Percentiles rank a stretch among this genome's conserved stretches.
Evolutionary conservation across 805 yeast species (phyloP).

Genomic region (Ogataea pignaliae): DNA sequence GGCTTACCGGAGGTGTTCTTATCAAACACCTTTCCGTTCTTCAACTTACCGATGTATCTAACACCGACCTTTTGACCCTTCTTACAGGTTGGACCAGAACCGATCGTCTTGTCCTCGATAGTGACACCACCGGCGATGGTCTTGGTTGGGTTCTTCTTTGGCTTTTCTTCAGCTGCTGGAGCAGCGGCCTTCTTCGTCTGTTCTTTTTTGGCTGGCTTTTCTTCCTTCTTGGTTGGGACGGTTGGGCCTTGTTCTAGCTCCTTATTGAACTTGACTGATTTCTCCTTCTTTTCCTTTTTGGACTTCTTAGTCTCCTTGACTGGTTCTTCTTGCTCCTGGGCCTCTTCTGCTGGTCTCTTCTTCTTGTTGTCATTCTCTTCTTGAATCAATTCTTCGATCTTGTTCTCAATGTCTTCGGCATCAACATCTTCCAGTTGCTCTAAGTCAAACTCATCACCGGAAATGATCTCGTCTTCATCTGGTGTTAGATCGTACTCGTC

Average conservation of each 20-base stretch:
- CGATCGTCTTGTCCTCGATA: constrained; percentile 86
- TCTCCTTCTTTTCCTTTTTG: constrained; percentile 42
- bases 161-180: constrained; percentile 22
- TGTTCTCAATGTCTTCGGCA: constrained; percentile 52
- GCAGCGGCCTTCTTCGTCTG: constrained; percentile 9
- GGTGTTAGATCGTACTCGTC: constrained; percentile 69
- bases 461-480: constrained; percentile 64
- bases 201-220: constrained; percentile 23
- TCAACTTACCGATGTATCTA: constrained; percentile 96
- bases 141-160: constrained; percentile 62
- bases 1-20: constrained; percentile 98
- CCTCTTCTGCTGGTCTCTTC: constrained; percentile 27
- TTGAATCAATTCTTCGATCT: constrained; percentile 70
- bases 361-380: constrained; percentile 47
- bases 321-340: constrained; percentile 28
- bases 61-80: constrained; percentile 88
- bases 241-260: constrained; percentile 95
- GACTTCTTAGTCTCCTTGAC: constrained; percentile 27
- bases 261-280: constrained; percentile 84
- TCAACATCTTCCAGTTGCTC: constrained; percentile 66
- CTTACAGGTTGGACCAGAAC: constrained; percentile 86
- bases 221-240: constrained; percentile 27
- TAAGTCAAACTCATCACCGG: constrained; percentile 48
- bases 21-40: constrained; percentile 95
- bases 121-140: constrained; percentile 90